phyloP scores from a whole-genome alignment of 2,329 filamentous ascomycete genomes.

The Cordyceps cateniannulata region DNA sequence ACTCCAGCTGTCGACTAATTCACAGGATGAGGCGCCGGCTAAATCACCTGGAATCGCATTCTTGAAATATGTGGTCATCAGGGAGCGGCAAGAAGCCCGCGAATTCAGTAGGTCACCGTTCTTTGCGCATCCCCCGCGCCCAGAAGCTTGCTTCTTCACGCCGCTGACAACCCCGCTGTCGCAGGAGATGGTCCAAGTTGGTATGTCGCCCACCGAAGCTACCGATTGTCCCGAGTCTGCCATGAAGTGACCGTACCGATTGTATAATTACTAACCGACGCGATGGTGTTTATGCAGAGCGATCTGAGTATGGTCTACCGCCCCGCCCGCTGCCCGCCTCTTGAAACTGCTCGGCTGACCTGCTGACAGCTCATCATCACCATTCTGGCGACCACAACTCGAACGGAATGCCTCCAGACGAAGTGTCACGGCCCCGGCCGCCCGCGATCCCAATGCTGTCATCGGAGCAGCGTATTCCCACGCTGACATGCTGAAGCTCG shows the following conservation, averaged over 20 bases:
- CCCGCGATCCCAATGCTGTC: constrained; percentile 63
- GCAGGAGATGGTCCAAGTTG: constrained; percentile 99
- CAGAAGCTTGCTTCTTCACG: constrained; percentile 16
- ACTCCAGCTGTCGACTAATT: constrained; percentile 9
- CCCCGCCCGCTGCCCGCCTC: not conserved
- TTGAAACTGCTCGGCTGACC: constrained; percentile 14
- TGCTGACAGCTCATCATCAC: constrained; percentile 65
- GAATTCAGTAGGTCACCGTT: constrained; percentile 55
- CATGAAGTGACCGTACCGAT: not conserved
- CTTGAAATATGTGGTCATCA: constrained; percentile 54
- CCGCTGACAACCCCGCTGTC: constrained; percentile 34
- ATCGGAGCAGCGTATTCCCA: constrained; percentile 96
- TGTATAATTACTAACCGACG: constrained; percentile 20
- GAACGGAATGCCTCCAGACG: constrained; percentile 48
- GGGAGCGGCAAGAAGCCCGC: constrained; percentile 62
- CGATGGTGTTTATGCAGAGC: constrained; percentile 37
- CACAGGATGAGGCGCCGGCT: constrained; percentile 26
- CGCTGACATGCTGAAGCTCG: constrained; percentile 86
- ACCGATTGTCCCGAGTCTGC: not conserved
- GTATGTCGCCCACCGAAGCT: constrained; percentile 46
- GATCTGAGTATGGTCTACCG: constrained; percentile 51
- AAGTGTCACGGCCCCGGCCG: constrained; percentile 29
- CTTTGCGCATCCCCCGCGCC: constrained; percentile 9
- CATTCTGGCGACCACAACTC: constrained; percentile 72
- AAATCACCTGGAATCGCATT: constrained; percentile 20